Evolutionary conservation across 2,329 filamentous ascomycete genomes (phyloP).

Genomic region (Monilinia fructicola): DNA sequence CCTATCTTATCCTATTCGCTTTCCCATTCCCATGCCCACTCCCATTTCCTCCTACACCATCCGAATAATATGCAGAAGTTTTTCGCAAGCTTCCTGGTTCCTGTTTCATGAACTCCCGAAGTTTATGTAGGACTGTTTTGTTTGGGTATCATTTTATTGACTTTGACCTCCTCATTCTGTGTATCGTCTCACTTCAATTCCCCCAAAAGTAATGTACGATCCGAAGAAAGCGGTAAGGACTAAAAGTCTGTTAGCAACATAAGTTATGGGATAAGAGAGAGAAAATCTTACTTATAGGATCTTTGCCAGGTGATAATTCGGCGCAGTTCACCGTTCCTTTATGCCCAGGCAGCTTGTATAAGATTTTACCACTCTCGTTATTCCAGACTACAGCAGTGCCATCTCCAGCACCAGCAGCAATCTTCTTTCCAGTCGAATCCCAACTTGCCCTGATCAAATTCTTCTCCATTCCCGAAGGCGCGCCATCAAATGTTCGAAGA

Average conservation of each 20-base stretch:
- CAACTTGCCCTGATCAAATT: slow-evolving; percentile 89
- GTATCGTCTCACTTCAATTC: slow-evolving; percentile 63
- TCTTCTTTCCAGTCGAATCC: slow-evolving; percentile 81
- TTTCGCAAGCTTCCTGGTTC: slow-evolving; percentile 3
- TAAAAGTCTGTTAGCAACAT: slow-evolving; percentile 43
- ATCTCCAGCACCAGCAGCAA: slow-evolving; percentile 87
- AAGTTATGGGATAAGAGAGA: neutral
- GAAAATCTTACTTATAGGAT: slow-evolving; percentile 76
- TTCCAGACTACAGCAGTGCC: slow-evolving; percentile 92
- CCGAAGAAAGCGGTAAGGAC: slow-evolving; percentile 91
- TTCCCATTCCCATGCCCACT: neutral
- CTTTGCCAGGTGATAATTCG: slow-evolving; percentile 79
- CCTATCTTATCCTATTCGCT: slow-evolving; percentile 1
- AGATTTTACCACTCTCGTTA: slow-evolving; percentile 77
- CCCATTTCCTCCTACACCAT: neutral
- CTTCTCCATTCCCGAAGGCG: slow-evolving; percentile 81
- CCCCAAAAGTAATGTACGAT: slow-evolving; percentile 79
- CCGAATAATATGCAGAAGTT: slow-evolving; percentile 1
- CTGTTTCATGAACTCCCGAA: slow-evolving; percentile 7
- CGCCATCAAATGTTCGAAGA: slow-evolving; percentile 89
- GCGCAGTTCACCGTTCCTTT: slow-evolving; percentile 94
- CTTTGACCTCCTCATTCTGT: slow-evolving; percentile 1
- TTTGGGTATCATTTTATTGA: slow-evolving; percentile 21
- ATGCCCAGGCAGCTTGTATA: slow-evolving; percentile 94
- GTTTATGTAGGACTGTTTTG: slow-evolving; percentile 5